Percentiles rank a stretch among this genome's conserved stretches.
Conservation (phyloP, 331 rosid species). For the Prunus yedoensis region DNA sequence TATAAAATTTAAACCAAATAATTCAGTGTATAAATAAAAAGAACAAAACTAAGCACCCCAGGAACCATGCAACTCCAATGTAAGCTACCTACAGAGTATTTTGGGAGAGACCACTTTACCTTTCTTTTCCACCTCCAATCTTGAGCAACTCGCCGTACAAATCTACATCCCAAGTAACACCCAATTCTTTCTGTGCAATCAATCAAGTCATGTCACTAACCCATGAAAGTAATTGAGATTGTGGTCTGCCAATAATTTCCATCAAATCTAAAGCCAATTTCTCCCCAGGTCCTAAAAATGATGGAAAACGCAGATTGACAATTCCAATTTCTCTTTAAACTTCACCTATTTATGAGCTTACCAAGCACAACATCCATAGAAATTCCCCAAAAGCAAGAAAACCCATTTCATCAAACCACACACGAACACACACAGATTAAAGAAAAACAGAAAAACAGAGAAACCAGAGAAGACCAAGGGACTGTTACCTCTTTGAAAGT, state of each 20-base stretch:
- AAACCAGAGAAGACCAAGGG: not conserved
- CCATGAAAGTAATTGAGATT: conserved; percentile 13
- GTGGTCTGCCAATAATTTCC: not conserved
- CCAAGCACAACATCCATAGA: not conserved
- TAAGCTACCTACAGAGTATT: not conserved
- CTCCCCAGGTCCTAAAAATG: not conserved
- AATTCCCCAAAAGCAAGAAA: conserved; percentile 1
- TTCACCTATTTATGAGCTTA: not conserved
- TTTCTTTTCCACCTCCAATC: conserved; percentile 99
- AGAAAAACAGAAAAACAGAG: not conserved
- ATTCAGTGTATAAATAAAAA: not conserved
- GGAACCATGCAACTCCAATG: not conserved
- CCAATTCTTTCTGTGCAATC: conserved; percentile 70
- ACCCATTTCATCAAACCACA: not conserved
- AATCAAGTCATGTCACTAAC: conserved; percentile 15
- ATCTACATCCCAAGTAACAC: conserved; percentile 92
- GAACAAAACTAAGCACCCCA: too few relatives aligned
- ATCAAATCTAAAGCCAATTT: not conserved
- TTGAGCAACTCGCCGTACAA: conserved; percentile 95
- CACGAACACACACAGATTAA: too few relatives aligned
- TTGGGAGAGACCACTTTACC: conserved; percentile 37
- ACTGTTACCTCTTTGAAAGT: conserved; percentile 74
- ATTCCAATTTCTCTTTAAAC: not conserved
- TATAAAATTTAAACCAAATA: not conserved
- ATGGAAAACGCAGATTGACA: not conserved